A percentile compares a stretch with the other conserved stretches of the same genome.
Conservation (phyloP, 2,329 filamentous ascomycete genomes). For the Ophiocordyceps sinensis region DNA sequence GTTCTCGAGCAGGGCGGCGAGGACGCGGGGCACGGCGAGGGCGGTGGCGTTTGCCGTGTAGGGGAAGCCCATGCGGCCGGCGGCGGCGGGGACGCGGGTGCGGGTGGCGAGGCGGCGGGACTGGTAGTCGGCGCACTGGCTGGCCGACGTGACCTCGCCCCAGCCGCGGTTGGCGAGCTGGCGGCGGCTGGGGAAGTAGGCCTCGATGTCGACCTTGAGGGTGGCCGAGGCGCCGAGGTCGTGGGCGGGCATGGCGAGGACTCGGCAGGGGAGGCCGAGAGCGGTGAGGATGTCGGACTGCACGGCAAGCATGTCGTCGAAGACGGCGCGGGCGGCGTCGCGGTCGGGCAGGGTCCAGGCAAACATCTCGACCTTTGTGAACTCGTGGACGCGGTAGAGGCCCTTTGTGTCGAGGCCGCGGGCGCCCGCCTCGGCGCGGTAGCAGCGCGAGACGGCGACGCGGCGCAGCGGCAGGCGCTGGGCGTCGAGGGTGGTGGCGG, state of each 20-base stretch:
- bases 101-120: conserved; percentile 67
- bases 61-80: conserved; percentile 51
- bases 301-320: conserved; percentile 74
- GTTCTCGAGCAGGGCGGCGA: conserved; percentile 82
- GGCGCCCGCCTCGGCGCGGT: conserved; percentile 85
- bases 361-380: conserved; percentile 97
- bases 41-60: conserved; percentile 93
- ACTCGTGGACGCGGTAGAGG: conserved; percentile 93
- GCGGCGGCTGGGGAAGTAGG: conserved; percentile 72
- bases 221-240: conserved; percentile 82
- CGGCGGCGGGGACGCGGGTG: conserved; percentile 36
- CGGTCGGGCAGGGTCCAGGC: conserved; percentile 62
- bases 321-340: conserved; percentile 40
- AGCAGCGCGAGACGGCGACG: conserved; percentile 82
- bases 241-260: conserved; percentile 80
- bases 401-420: conserved; percentile 85
- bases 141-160: conserved; percentile 86
- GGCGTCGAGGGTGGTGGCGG: conserved; percentile 52
- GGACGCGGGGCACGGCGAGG: conserved; percentile 73
- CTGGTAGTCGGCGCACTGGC: conserved; percentile 92
- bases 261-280: conserved; percentile 69
- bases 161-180: conserved; percentile 45
- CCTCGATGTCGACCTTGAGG: conserved; percentile 87
- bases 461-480: conserved; percentile 59
- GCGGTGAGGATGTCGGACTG: conserved; percentile 70